A percentile compares a stretch with the other conserved stretches of the same genome.
These are phyloP conservation scores for Penstemon newberryi DNA, from an alignment of 257 asterid species.

Conservation along the genomic window DNA sequence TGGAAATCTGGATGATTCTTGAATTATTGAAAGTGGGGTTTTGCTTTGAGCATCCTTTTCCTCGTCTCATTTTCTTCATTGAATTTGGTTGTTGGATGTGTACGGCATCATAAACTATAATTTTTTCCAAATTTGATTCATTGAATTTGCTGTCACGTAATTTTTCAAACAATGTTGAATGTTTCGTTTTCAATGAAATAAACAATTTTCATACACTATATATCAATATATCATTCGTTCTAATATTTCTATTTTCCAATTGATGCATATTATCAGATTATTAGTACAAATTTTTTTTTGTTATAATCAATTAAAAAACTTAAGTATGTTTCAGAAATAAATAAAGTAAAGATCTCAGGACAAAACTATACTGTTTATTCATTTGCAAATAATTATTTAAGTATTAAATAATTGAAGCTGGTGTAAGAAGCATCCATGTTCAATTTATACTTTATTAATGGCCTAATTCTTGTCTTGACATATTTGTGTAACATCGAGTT, in stretches of 20 bases:
- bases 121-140: not conserved
- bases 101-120: conserved; percentile 11
- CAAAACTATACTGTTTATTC: not conserved
- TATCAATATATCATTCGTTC: too few species aligned
- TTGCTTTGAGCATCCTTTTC: not conserved
- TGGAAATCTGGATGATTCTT: not conserved
- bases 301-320: too few species aligned
- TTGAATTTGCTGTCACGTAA: not conserved
- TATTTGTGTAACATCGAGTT: conserved; percentile 5
- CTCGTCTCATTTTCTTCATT: conserved; percentile 11
- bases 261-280: too few species aligned
- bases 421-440: conserved; percentile 9
- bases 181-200: not conserved
- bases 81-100: conserved; percentile 24
- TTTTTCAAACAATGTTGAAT: not conserved
- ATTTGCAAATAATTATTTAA: not conserved
- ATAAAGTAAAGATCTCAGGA: too few species aligned
- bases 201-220: not conserved
- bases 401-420: conserved; percentile 11
- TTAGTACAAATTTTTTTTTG: too few species aligned
- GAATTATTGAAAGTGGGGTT: conserved; percentile 14
- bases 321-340: too few species aligned
- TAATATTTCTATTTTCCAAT: too few species aligned
- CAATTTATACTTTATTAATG: not conserved
- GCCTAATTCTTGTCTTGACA: conserved; percentile 13